Evolutionary conservation across 306 rosid species (phyloP), one percentile per base, ranked within the genome.

Genomic region (Castanospermum australe): DNA sequence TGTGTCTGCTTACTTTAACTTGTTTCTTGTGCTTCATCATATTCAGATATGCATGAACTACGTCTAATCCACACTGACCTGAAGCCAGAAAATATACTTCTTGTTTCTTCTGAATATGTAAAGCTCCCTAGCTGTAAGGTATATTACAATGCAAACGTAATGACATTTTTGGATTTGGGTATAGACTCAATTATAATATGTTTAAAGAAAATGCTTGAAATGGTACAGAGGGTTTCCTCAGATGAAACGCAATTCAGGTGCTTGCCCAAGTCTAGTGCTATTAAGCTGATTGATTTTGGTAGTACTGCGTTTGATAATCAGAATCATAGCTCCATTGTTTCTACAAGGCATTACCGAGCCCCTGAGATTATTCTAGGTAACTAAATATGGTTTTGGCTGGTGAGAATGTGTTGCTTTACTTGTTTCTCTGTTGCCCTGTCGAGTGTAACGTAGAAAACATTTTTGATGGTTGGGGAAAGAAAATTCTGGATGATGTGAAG

Each of bases 221-320:
- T 92, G 91, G 86, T 90, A 92, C 98, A 94, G 98, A 92, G 89
- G 87, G 71, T 85, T 87, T 86, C 83, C 71, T 89, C 98, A 61
- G 97, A 88, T 82, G 97, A 87, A 84, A 86, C 33, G 73, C 91
- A 90, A 78, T 83, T 82, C 94, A 88, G 94, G 89, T 90, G 93
- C 93, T 92, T 94, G 93, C 98, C 98, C 88, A 94, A 92, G 94
- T 94, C 98, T 85, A 92, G 97, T 90, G 97, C 97, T 87, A 92
- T 94, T 92, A 94, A 94, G 96, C 96, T 94, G 94, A 94, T 94
- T 88, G 98, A 94, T 92, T 94, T 94, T 87, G 98, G 98, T 86
- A 94, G 98, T 90, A 80, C 98, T 78, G 94, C 92, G 72, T 88
- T 66, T 90, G 98, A 91, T 81, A 88, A 89, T 87, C 92, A 94